Evolutionary conservation across 225 moss, liverwort and hornwort species (phyloP).

Genomic region (Bryoerythrophyllum caledonicum): DNA sequence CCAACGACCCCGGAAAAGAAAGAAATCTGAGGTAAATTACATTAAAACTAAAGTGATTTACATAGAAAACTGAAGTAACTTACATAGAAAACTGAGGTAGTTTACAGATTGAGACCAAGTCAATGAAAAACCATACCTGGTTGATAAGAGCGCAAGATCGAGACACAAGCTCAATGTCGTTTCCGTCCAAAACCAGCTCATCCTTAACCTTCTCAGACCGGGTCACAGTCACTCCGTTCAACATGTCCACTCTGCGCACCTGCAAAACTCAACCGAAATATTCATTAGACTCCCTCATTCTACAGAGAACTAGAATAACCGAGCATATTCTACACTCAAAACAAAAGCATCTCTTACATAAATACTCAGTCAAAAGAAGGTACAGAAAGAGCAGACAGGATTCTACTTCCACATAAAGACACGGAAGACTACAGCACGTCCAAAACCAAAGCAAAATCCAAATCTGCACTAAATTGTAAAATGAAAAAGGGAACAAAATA

Average conservation of each 20-base stretch:
- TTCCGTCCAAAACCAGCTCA: constrained; percentile 77
- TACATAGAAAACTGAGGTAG: too few species aligned
- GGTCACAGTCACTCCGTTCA: constrained; percentile 65
- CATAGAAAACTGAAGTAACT: background rate
- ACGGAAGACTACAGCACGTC: too few species aligned
- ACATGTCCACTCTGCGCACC: constrained; percentile 75
- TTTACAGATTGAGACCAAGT: background rate
- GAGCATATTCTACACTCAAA: background rate
- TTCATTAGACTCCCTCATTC: background rate
- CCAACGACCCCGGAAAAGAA: background rate
- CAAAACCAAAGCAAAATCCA: too few species aligned
- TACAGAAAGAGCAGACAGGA: too few species aligned
- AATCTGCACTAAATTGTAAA: too few species aligned
- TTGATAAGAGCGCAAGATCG: constrained; percentile 75
- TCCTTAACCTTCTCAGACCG: constrained; percentile 89
- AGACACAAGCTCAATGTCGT: constrained; percentile 82
- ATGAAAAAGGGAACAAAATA: too few species aligned
- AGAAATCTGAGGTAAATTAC: background rate
- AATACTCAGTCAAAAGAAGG: too few species aligned
- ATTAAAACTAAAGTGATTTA: background rate
- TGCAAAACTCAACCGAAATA: constrained; percentile 1
- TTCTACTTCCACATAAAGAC: too few species aligned
- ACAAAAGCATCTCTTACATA: too few species aligned
- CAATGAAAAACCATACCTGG: constrained; percentile 42
- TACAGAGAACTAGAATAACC: background rate